Base-by-base conservation (phyloP, 257 asterid species). In the Eucommia ulmoides region DNA sequence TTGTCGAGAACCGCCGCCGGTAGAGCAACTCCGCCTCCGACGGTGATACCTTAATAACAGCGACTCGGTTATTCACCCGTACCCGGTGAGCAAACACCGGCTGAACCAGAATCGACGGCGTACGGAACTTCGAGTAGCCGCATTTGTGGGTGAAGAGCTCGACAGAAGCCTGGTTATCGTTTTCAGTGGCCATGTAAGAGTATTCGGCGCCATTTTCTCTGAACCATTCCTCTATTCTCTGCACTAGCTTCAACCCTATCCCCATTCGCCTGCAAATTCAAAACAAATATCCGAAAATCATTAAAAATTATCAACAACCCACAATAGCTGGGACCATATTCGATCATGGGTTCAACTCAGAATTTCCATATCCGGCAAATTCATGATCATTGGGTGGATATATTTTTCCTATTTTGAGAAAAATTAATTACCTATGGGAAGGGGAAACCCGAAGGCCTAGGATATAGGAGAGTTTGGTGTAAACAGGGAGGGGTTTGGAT, bases 381-480 rank as follows among this genome's bases (percentile, higher is more conserved):
- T n/a, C n/a, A n/a, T n/a, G n/a, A n/a, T n/a, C n/a, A n/a, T n/a
- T n/a, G n/a, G n/a, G n/a, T n/a, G n/a, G n/a, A n/a, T n/a, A n/a
- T n/a, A n/a, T n/a, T n/a, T n/a, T n/a, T n/a, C n/a, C n/a, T n/a
- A n/a, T n/a, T n/a, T n/a, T n/a, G 38, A 29, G 38, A 29, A 29
- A 12, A 5, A 29, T 7, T 29, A 42, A 16, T 4, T 72, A 89
- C 99, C 99, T 53, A 58, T 81, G 91, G 54, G 87, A 63, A 45
- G 99, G 79, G 22, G 97, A 77, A n/a, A 91, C 94, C 2, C 99
- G 94, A 7, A 91, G 94, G 83, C 99, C 99, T 50, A 83, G 65
- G 24, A 91, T 65, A 44, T 91, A 91, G 45, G 97, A 94, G 11
- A 81, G 66, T 65, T 83, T 91, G 21, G 93, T 74, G 74, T 50